Conservation (phyloP, 768 basidiomycete genomes). For the Saitozyma sp. region DNA sequence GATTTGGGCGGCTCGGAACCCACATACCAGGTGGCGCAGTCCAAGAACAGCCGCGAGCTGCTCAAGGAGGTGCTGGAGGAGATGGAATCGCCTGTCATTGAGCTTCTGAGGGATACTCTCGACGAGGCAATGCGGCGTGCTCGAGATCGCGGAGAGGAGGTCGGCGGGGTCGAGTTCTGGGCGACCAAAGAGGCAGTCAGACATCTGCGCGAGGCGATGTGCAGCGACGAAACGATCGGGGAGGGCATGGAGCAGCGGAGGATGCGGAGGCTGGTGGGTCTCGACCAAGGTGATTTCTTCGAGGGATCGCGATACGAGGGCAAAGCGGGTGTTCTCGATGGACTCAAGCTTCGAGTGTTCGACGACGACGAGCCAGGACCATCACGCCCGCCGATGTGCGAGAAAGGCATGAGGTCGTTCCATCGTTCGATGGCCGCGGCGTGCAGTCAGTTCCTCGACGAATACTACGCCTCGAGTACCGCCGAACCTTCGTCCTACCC, state of each 20-base stretch:
- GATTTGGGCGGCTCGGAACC: no score
- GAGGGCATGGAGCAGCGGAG: slow-evolving; percentile 63
- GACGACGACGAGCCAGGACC: slow-evolving; percentile 7
- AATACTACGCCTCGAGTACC: slow-evolving; percentile 6
- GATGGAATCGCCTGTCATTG: slow-evolving; percentile 64
- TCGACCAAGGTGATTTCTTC: slow-evolving; percentile 42
- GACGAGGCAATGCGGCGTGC: slow-evolving; percentile 2
- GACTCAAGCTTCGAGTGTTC: slow-evolving; percentile 24
- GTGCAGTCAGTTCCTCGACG: slow-evolving; percentile 6
- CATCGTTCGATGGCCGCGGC: slow-evolving; percentile 17
- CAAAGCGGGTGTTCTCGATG: slow-evolving; percentile 26
- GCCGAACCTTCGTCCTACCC: neutral
- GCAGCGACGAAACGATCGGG: slow-evolving; percentile 64
- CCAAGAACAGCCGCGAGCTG: slow-evolving; percentile 67
- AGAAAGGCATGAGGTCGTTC: slow-evolving; percentile 14
- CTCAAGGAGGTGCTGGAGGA: slow-evolving; percentile 73
- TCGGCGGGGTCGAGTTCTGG: slow-evolving; percentile 65
- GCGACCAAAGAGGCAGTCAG: slow-evolving; percentile 72
- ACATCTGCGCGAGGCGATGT: slow-evolving; percentile 72
- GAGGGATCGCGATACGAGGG: slow-evolving; percentile 36
- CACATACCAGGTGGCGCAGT: slow-evolving; percentile 11
- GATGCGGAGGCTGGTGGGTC: slow-evolving; percentile 33
- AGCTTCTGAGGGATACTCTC: slow-evolving; percentile 61
- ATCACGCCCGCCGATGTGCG: slow-evolving; percentile 3
- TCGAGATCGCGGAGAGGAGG: slow-evolving; percentile 1